Percentiles rank a stretch among this genome's conserved stretches.
These are phyloP conservation scores for Peniophora sp. DNA, from an alignment of 1,284 basidiomycete species.

Conservation along the genomic window DNA sequence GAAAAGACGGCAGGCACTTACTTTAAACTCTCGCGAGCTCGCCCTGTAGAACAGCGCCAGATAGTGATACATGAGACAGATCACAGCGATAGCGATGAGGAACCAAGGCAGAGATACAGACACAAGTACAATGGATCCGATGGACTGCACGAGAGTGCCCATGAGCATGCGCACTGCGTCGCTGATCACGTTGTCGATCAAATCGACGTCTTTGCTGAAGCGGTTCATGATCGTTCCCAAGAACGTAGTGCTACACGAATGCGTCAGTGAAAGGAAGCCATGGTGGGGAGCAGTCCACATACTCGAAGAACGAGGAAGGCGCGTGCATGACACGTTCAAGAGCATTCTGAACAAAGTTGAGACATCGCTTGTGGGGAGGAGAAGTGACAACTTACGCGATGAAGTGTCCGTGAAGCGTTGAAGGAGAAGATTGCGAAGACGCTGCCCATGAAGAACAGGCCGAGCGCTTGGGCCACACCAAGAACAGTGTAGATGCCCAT, in stretches of 20 bases:
- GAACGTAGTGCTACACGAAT: constrained; percentile 52
- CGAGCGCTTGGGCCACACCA: constrained; percentile 40
- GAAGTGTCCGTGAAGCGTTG: too few species aligned
- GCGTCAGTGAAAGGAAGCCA: constrained; percentile 71
- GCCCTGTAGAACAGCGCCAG: constrained; percentile 79
- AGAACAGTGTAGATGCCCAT: constrained; percentile 63
- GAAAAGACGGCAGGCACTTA: constrained; percentile 13
- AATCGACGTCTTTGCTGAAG: constrained; percentile 81
- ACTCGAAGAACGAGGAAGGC: constrained; percentile 50
- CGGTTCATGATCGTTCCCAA: constrained; percentile 87
- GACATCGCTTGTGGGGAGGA: too few species aligned
- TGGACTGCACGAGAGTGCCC: constrained; percentile 51
- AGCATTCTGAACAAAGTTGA: constrained; percentile 20
- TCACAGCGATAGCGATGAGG: constrained; percentile 61
- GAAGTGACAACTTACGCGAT: too few species aligned
- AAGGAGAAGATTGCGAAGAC: constrained; percentile 29
- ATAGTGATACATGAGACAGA: constrained; percentile 53
- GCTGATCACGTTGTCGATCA: constrained; percentile 71
- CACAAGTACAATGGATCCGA: constrained; percentile 74
- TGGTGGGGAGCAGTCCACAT: constrained; percentile 64
- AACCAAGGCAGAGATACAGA: constrained; percentile 81
- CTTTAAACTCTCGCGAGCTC: constrained; percentile 86
- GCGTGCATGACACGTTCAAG: constrained; percentile 58
- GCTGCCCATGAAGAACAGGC: constrained; percentile 47
- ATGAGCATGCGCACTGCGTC: constrained; percentile 70